A percentile compares a stretch with the other conserved stretches of the same genome.
Evolutionary conservation across 2,329 filamentous ascomycete species (phyloP).

Genomic region (Didymella segeticola): DNA sequence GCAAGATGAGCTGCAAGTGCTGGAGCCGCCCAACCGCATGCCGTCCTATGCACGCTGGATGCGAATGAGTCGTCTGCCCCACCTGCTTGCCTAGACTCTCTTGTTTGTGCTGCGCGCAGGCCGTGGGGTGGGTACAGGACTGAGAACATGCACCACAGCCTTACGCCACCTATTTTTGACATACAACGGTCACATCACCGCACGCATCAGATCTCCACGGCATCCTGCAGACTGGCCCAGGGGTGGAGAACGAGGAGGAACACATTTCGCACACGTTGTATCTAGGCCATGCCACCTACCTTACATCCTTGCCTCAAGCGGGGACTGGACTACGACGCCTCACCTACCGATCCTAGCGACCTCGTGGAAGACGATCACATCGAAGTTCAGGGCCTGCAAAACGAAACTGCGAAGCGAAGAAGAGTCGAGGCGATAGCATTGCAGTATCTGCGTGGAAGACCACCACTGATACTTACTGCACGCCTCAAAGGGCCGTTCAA

Average conservation of each 20-base stretch:
- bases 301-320: conserved; percentile 35
- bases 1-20: background rate
- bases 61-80: conserved; percentile 7
- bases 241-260: background rate
- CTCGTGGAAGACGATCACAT: conserved; percentile 56
- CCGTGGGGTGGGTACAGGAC: background rate
- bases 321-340: conserved; percentile 33
- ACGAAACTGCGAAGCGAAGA: conserved; percentile 58
- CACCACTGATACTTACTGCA: conserved; percentile 66
- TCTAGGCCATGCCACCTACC: conserved; percentile 24
- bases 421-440: conserved; percentile 67
- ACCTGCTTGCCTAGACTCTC: background rate
- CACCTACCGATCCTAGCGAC: conserved; percentile 34
- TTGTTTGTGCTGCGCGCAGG: background rate
- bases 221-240: background rate
- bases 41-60: conserved; percentile 14
- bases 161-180: conserved; percentile 7
- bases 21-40: conserved; percentile 5
- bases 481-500: conserved; percentile 68
- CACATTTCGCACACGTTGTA: background rate
- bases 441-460: conserved; percentile 63
- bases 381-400: conserved; percentile 64
- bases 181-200: conserved; percentile 3
- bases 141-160: conserved; percentile 7
- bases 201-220: background rate